These are phyloP conservation scores for Mortierella sp. DNA, from an alignment of 371 early-diverging fungal species.

Conservation along the genomic window DNA sequence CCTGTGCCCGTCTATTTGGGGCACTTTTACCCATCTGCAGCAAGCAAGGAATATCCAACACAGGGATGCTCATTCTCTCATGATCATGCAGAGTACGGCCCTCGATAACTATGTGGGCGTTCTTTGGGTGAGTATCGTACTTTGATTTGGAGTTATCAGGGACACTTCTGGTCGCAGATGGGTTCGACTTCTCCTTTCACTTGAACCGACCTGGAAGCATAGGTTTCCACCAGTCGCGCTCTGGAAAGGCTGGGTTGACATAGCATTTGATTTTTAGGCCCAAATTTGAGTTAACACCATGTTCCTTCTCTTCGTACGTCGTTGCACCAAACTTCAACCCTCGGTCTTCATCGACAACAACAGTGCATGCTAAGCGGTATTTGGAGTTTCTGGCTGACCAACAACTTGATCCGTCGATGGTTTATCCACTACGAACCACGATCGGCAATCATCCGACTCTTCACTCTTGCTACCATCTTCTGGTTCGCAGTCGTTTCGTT, in stretches of 20 bases:
- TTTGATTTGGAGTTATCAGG: too few relatives aligned
- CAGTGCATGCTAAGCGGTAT: slow-evolving; percentile 66
- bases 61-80: slow-evolving; percentile 62
- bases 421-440: slow-evolving; percentile 68
- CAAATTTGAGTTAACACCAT: background rate
- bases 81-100: slow-evolving; percentile 60
- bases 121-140: slow-evolving; percentile 61
- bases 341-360: background rate
- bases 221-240: too few relatives aligned
- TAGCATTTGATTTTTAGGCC: background rate
- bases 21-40: slow-evolving; percentile 56
- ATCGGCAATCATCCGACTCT: slow-evolving; percentile 66
- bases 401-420: slow-evolving; percentile 71
- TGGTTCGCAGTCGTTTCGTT: slow-evolving; percentile 63
- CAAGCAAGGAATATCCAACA: slow-evolving; percentile 54
- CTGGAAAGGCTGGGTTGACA: too few relatives aligned
- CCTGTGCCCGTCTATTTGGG: slow-evolving; percentile 59
- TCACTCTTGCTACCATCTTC: slow-evolving; percentile 62
- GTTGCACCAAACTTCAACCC: background rate
- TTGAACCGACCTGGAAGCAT: too few relatives aligned
- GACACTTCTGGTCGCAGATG: too few relatives aligned
- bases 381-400: slow-evolving; percentile 69
- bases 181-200: slow-evolving; percentile 4
- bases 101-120: slow-evolving; percentile 67
- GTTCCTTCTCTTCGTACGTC: too few relatives aligned